phyloP scores from a whole-genome alignment of 108 stramenopile genomes.

The Thalassiosira profunda region DNA sequence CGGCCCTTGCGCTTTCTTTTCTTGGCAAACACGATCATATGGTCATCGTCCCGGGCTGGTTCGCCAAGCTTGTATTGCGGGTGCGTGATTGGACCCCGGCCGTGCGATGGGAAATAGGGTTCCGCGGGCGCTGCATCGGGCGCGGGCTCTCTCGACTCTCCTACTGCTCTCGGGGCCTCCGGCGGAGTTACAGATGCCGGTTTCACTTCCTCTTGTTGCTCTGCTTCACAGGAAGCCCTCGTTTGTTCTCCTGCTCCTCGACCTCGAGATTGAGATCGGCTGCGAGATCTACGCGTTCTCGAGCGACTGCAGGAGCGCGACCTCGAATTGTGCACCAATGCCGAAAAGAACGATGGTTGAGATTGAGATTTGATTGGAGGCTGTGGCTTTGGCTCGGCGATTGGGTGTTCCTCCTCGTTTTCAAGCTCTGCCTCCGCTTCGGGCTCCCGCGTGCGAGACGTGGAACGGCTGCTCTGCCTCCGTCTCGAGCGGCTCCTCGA shows the following conservation, averaged over 20 bases:
- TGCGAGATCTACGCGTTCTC: background rate
- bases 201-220: background rate
- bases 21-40: slow-evolving; percentile 28
- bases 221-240: background rate
- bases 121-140: background rate
- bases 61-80: slow-evolving; percentile 33
- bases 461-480: background rate
- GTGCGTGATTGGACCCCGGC: slow-evolving; percentile 31
- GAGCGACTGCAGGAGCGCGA: background rate
- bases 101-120: background rate
- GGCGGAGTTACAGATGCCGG: background rate
- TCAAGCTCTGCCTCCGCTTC: background rate
- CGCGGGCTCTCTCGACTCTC: background rate
- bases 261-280: background rate
- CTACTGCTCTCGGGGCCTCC: background rate
- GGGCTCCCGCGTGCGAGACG: background rate
- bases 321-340: slow-evolving; percentile 17
- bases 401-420: background rate
- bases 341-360: slow-evolving; percentile 15
- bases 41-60: slow-evolving; percentile 26
- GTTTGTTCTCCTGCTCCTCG: background rate
- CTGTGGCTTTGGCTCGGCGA: background rate
- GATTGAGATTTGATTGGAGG: too few species aligned
- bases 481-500: background rate
- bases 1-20: background rate